Evolutionary conservation across 1,284 basidiomycete species (phyloP).

Genomic region (Leccinum angustisporum): DNA sequence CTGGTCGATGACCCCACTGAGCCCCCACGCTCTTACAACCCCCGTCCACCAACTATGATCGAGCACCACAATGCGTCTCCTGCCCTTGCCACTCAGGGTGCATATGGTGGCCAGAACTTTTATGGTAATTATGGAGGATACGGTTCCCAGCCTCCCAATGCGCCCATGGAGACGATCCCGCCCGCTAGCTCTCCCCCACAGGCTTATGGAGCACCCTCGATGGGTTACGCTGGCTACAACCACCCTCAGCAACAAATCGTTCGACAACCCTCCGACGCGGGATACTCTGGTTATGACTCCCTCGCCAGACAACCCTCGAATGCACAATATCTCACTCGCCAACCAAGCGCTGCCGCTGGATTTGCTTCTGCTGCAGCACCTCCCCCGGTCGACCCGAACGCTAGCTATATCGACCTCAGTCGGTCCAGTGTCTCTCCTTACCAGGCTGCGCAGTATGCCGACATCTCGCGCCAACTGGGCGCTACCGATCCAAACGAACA

Average conservation of each 20-base stretch:
- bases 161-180: conserved; percentile 21
- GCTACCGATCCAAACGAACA: conserved; percentile 41
- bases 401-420: conserved; percentile 59
- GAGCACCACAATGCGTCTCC: conserved; percentile 41
- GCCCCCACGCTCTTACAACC: conserved; percentile 35
- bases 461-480: conserved; percentile 59
- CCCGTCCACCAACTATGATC: conserved; percentile 57
- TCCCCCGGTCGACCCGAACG: conserved; percentile 19
- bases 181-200: conserved; percentile 13
- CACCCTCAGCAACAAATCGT: conserved; percentile 28
- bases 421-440: conserved; percentile 70
- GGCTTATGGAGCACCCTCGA: conserved; percentile 18
- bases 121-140: conserved; percentile 35
- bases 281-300: conserved; percentile 21
- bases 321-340: conserved; percentile 25
- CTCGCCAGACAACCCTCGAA: conserved; percentile 30
- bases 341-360: conserved; percentile 14
- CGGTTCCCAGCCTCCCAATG: conserved; percentile 39
- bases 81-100: conserved; percentile 27
- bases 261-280: conserved; percentile 21
- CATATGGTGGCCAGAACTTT: conserved; percentile 24
- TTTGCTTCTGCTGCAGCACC: conserved; percentile 9
- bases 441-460: conserved; percentile 72
- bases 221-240: conserved; percentile 24
- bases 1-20: conserved; percentile 48